Evolutionary conservation across 208 protist genomes (phyloP).

Genomic region (Wallacemonas sp.): DNA sequence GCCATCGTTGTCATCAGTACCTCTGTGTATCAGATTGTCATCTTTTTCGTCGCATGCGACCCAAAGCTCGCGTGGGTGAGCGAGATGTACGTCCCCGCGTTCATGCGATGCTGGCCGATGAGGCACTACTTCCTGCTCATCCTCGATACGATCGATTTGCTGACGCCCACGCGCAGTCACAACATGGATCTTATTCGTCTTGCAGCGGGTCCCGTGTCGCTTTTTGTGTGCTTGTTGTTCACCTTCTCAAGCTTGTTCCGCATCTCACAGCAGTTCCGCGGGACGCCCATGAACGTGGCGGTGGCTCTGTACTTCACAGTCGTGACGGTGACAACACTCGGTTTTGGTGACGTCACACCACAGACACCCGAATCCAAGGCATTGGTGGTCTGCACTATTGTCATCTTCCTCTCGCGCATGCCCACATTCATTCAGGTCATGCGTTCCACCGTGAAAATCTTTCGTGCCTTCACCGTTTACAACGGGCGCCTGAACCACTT

Average conservation of each 20-base stretch:
- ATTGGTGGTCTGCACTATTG: slow-evolving; percentile 75
- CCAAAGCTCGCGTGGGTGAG: slow-evolving; percentile 59
- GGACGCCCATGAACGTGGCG: slow-evolving; percentile 51
- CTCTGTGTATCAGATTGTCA: slow-evolving; percentile 77
- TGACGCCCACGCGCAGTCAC: slow-evolving; percentile 47
- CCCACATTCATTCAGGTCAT: slow-evolving; percentile 80
- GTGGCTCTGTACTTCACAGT: slow-evolving; percentile 79
- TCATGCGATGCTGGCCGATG: slow-evolving; percentile 85
- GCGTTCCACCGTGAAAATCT: slow-evolving; percentile 51
- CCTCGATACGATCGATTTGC: slow-evolving; percentile 67
- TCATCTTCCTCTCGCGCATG: slow-evolving; percentile 82
- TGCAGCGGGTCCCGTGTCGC: slow-evolving; percentile 56
- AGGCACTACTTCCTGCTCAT: slow-evolving; percentile 88
- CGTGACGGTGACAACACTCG: slow-evolving; percentile 77
- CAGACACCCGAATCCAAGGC: slow-evolving; percentile 54
- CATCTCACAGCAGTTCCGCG: slow-evolving; percentile 70
- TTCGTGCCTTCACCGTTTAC: slow-evolving; percentile 67
- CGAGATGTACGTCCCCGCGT: slow-evolving; percentile 81
- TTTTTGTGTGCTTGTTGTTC: slow-evolving; percentile 80
- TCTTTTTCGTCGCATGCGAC: slow-evolving; percentile 59
- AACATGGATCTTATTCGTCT: slow-evolving; percentile 71
- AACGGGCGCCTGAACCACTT: slow-evolving; percentile 67
- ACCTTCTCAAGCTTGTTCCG: slow-evolving; percentile 64
- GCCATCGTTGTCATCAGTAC: slow-evolving; percentile 73
- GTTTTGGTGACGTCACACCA: slow-evolving; percentile 81